Evolutionary conservation across 2,329 filamentous ascomycete species (phyloP), one percentile per base, ranked within the genome.

Genomic region (Didymella arachidicola): DNA sequence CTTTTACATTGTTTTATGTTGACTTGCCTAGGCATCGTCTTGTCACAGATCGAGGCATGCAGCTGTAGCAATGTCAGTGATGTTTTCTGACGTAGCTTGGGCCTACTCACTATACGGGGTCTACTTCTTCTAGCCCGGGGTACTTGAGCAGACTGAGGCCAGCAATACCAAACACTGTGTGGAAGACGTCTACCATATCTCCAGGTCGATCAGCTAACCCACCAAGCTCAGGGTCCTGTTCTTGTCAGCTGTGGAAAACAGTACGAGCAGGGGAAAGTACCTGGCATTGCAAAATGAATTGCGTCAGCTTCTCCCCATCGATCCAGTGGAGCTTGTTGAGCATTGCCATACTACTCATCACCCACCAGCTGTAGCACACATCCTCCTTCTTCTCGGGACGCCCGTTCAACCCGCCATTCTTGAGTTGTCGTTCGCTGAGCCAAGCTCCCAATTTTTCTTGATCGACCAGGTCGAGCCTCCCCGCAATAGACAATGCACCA

Each of bases 281-380:
- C 80, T 99, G 95, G 72, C 92, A 97, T 63, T 84, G 84, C 58
- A 99, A 79, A 53, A 99, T 97, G 78, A 97, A 99, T 25, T 79
- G 77, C 50, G 88, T 84, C 69, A 99, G 84, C 72, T 91, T 91
- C 57, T 88, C 83, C 48, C 88, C 86, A 79, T 99, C 92, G 73
- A 99, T 96, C 95, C 95, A 99, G 76, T 97, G 91, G 52, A 93
- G 84, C 54, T 89, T 88, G 53, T 85, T 88, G 66, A 99, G 91
- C 84, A 98, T 97, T 44, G 90, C 89, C 66, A 99, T 80, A 75
- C 93, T 97, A 73, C 91, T 94, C 72, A 94, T 81, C 43, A 98
- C 95, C 95, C 95, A 99, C 95, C 95, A 99, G 76, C 92, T 97
- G 79, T 99, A 99, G 80, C 95, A 99, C 14, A 97, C 94, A 76